A percentile compares a stretch with the other conserved stretches of the same genome.
Conservation (phyloP, 768 basidiomycete species). For the Terana coerulea region DNA sequence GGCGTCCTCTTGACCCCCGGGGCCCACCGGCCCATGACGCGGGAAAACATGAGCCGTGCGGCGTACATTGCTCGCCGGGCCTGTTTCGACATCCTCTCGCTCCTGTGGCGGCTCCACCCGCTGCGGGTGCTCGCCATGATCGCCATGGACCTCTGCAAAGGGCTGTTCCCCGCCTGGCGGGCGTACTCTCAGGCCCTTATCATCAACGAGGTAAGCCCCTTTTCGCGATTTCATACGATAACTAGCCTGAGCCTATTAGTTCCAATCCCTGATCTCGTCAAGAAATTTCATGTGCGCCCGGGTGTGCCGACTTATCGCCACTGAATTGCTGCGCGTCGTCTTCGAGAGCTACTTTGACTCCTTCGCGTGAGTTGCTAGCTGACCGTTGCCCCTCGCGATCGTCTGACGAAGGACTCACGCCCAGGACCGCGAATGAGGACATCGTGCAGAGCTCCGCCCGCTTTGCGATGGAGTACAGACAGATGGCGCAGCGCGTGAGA, state of each 20-base stretch:
- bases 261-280: conserved; percentile 67
- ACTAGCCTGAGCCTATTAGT: conserved; percentile 34
- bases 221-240: not conserved
- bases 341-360: conserved; percentile 65
- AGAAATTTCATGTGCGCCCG: conserved; percentile 69
- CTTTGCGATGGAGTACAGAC: conserved; percentile 73
- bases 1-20: conserved; percentile 45
- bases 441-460: conserved; percentile 71
- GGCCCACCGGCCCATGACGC: conserved; percentile 59
- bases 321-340: conserved; percentile 62
- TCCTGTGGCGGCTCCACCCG: conserved; percentile 57
- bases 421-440: conserved; percentile 65
- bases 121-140: conserved; percentile 69
- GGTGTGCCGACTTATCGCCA: conserved; percentile 51
- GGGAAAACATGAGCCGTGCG: conserved; percentile 55
- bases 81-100: conserved; percentile 49
- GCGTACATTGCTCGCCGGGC: conserved; percentile 48
- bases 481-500: conserved; percentile 71
- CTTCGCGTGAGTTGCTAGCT: conserved; percentile 57
- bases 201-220: conserved; percentile 69
- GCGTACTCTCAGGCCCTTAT: conserved; percentile 85
- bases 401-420: not conserved
- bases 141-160: conserved; percentile 63
- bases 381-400: not conserved
- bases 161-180: conserved; percentile 76